Evolutionary conservation across 164 flowering plant genomes (phyloP).

Genomic region (grape (Vitis vinifera)): DNA sequence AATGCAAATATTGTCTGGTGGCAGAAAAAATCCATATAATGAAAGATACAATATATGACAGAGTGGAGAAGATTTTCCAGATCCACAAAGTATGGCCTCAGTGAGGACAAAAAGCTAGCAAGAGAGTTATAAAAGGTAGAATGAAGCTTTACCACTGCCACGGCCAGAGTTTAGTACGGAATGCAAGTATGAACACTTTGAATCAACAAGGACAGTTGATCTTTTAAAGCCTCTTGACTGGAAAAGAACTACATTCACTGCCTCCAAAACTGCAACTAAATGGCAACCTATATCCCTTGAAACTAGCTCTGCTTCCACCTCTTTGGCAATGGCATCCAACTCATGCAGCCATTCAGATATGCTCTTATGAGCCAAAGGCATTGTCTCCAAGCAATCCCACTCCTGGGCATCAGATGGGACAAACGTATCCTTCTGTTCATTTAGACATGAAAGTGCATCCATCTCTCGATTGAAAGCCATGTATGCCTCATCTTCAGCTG

Average conservation of each 20-base stretch:
- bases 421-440: constrained; percentile 42
- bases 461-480: constrained; percentile 48
- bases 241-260: constrained; percentile 63
- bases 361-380: constrained; percentile 60
- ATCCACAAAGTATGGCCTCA: neutral
- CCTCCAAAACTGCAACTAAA: constrained; percentile 59
- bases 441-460: constrained; percentile 44
- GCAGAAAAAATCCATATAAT: too few species aligned
- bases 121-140: neutral
- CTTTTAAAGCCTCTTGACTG: constrained; percentile 57
- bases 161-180: constrained; percentile 50
- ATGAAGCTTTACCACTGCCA: constrained; percentile 50
- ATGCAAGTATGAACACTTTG: constrained; percentile 63
- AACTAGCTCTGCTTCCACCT: constrained; percentile 66
- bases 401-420: constrained; percentile 23
- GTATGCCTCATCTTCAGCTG: constrained; percentile 79
- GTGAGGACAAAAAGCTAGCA: neutral
- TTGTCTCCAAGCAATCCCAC: constrained; percentile 44
- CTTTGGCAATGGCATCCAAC: constrained; percentile 57
- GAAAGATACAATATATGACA: too few species aligned
- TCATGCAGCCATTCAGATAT: constrained; percentile 55
- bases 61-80: too few species aligned
- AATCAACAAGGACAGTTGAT: constrained; percentile 46
- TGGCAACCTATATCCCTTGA: constrained; percentile 69
- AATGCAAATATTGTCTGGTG: too few species aligned